These are phyloP conservation scores for Fusarium duplospermum DNA, from an alignment of 2,329 filamentous ascomycete species.

Conservation along the genomic window DNA sequence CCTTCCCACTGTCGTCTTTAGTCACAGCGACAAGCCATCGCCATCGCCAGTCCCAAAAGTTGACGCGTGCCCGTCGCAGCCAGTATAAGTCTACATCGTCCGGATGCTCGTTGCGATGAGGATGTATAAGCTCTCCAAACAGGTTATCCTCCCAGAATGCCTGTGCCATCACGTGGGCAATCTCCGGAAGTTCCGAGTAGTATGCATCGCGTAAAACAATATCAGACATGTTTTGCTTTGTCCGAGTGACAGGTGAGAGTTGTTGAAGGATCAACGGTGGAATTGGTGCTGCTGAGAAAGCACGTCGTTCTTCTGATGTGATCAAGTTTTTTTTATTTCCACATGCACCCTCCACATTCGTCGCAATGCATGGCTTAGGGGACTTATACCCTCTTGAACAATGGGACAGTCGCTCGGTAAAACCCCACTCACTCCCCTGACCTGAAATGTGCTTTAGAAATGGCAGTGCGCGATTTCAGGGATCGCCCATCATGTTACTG, in stretches of 20 bases:
- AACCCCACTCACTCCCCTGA: not conserved
- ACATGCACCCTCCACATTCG: not conserved
- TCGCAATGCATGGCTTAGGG: slow-evolving; percentile 4
- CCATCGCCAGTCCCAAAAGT: slow-evolving; percentile 45
- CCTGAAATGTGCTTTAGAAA: not conserved
- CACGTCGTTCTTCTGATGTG: not conserved
- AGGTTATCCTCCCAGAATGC: slow-evolving; percentile 51
- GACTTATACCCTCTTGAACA: slow-evolving; percentile 4
- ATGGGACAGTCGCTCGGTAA: not conserved
- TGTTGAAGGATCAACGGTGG: not conserved
- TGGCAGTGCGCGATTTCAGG: not conserved
- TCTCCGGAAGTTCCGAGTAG: slow-evolving; percentile 43
- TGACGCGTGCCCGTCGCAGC: slow-evolving; percentile 42
- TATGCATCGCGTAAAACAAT: slow-evolving; percentile 26
- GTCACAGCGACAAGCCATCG: slow-evolving; percentile 44
- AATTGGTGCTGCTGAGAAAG: not conserved
- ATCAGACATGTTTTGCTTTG: slow-evolving; percentile 20
- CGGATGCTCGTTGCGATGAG: slow-evolving; percentile 47
- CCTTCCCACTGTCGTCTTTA: slow-evolving; percentile 22
- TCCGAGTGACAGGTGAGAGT: not conserved
- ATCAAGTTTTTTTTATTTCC: not conserved
- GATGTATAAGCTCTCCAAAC: slow-evolving; percentile 50
- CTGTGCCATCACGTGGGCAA: slow-evolving; percentile 45
- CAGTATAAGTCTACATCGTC: slow-evolving; percentile 48
- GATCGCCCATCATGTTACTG: not conserved